A percentile compares a stretch with the other conserved stretches of the same genome.
Conservation (phyloP, 2,329 filamentous ascomycete genomes). For the Paracoccidioides lutzii region DNA sequence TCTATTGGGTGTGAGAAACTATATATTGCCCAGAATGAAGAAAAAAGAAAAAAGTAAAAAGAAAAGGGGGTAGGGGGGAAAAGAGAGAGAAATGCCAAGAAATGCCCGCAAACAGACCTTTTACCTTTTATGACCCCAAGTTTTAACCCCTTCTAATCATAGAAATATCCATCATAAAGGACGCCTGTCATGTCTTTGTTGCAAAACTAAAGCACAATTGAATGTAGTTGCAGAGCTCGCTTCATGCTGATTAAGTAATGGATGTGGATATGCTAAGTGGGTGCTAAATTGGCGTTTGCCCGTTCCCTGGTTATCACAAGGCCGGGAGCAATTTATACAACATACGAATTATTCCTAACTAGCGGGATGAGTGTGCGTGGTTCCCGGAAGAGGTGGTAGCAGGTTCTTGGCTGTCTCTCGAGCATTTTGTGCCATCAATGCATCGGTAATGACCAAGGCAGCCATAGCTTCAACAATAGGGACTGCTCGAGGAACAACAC, state of each 20-base stretch:
- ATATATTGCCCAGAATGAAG: neutral
- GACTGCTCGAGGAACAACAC: conserved; percentile 77
- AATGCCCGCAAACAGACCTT: too few species aligned
- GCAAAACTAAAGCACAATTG: neutral
- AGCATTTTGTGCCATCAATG: conserved; percentile 67
- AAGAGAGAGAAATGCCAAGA: too few species aligned
- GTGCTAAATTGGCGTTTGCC: neutral
- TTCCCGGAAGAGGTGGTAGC: conserved; percentile 31
- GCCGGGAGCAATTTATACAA: neutral
- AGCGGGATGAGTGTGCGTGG: conserved; percentile 24
- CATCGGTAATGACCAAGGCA: conserved; percentile 74
- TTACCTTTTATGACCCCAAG: neutral
- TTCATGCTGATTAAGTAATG: neutral
- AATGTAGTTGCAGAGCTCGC: neutral
- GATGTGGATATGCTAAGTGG: too few species aligned
- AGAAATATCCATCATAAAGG: neutral
- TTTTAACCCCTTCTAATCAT: neutral
- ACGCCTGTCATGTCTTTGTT: neutral
- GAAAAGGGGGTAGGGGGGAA: too few species aligned
- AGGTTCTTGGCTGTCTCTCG: conserved; percentile 38
- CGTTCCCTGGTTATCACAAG: neutral
- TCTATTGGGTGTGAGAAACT: neutral
- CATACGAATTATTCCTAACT: neutral
- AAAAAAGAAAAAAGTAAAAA: neutral
- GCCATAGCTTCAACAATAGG: conserved; percentile 71